Percentiles rank a stretch among this genome's conserved stretches.
phyloP scores from a whole-genome alignment of 352 stramenopile genomes.

The Albugo candida region DNA sequence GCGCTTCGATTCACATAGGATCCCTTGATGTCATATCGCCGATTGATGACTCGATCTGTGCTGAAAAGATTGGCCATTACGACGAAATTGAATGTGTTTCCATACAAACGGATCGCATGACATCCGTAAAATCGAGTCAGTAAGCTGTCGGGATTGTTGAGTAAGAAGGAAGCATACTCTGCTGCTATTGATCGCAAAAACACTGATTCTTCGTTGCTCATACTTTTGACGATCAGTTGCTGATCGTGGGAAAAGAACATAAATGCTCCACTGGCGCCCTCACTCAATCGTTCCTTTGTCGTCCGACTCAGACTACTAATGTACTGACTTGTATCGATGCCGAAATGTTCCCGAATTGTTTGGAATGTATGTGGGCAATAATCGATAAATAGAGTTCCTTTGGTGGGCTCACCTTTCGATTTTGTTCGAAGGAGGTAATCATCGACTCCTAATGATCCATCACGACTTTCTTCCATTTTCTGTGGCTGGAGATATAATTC shows the following conservation, averaged over 20 bases:
- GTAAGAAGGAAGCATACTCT: conserved; percentile 63
- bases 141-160: conserved; percentile 66
- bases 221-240: conserved; percentile 80
- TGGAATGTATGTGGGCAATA: conserved; percentile 75
- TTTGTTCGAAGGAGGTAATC: conserved; percentile 68
- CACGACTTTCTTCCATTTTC: conserved; percentile 48
- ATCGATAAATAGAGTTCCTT: conserved; percentile 73
- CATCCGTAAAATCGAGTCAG: conserved; percentile 73
- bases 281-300: conserved; percentile 70
- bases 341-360: conserved; percentile 71
- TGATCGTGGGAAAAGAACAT: conserved; percentile 83
- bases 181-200: conserved; percentile 65
- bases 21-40: conserved; percentile 76
- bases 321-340: conserved; percentile 67
- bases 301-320: conserved; percentile 66
- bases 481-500: conserved; percentile 65
- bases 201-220: conserved; percentile 68
- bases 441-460: conserved; percentile 48
- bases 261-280: conserved; percentile 72
- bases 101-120: conserved; percentile 68
- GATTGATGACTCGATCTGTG: conserved; percentile 73
- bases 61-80: conserved; percentile 80
- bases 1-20: conserved; percentile 77
- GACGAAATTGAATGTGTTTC: conserved; percentile 83
- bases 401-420: conserved; percentile 40